Conservation (phyloP, 495 filamentous ascomycete genomes). For the Lasiosphaeriaceae sp. region DNA sequence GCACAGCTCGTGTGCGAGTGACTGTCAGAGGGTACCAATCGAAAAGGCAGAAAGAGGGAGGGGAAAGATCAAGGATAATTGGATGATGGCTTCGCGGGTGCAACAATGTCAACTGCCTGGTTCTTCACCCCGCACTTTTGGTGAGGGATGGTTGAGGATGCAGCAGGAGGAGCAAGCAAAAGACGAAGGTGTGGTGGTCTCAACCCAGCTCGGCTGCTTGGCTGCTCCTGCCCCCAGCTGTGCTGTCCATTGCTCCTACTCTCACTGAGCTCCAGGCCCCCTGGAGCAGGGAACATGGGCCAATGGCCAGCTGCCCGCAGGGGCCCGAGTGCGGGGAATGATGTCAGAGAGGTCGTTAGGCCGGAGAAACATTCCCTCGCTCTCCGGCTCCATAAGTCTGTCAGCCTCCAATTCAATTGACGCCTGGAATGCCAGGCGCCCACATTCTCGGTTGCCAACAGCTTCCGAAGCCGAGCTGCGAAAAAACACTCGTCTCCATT, state of each 20-base stretch:
- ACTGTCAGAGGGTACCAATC: background rate
- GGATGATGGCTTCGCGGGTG: slow-evolving; percentile 10
- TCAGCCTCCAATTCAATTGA: background rate
- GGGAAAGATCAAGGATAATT: slow-evolving; percentile 29
- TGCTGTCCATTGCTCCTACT: too few relatives aligned
- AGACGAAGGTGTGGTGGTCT: background rate
- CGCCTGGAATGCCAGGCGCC: background rate
- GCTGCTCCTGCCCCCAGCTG: too few relatives aligned
- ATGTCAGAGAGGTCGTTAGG: slow-evolving; percentile 22
- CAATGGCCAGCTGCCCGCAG: background rate
- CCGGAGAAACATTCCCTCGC: slow-evolving; percentile 14
- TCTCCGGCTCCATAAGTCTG: background rate
- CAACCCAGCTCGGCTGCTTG: too few relatives aligned
- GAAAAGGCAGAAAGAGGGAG: slow-evolving; percentile 14
- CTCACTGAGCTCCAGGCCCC: background rate
- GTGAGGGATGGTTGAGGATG: slow-evolving; percentile 5
- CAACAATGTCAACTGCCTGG: slow-evolving; percentile 11
- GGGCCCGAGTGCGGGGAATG: slow-evolving; percentile 23
- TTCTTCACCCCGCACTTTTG: slow-evolving; percentile 31
- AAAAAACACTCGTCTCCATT: slow-evolving; percentile 43
- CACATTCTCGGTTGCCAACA: background rate
- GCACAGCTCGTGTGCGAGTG: slow-evolving; percentile 10
- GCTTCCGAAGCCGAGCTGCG: slow-evolving; percentile 8
- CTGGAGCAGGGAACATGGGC: background rate
- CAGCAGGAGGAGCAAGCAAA: background rate